phyloP scores from a whole-genome alignment of 108 stramenopile species.

The Skeletonema grethae region DNA sequence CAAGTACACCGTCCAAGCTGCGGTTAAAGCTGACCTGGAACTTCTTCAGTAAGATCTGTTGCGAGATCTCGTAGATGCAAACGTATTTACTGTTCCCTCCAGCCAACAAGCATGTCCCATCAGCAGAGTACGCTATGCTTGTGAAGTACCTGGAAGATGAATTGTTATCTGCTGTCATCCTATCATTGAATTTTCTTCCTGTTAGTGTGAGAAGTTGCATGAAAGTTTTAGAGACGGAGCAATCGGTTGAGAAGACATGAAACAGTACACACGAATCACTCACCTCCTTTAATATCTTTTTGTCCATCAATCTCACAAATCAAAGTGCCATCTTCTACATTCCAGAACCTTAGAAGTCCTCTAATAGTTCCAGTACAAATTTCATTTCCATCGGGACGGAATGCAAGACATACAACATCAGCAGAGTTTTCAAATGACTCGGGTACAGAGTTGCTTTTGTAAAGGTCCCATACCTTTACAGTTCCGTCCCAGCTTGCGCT shows the following conservation, averaged over 20 bases:
- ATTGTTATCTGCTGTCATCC: constrained; percentile 89
- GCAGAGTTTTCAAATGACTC: constrained; percentile 92
- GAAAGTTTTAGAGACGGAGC: not conserved
- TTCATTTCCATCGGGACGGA: constrained; percentile 95
- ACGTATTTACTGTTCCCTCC: constrained; percentile 98
- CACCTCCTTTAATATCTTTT: constrained; percentile 87
- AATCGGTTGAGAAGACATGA: not conserved
- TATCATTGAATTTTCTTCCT: constrained; percentile 87
- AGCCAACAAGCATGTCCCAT: constrained; percentile 94
- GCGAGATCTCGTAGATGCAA: constrained; percentile 95
- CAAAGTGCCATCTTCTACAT: constrained; percentile 82
- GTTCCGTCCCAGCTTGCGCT: constrained; percentile 98
- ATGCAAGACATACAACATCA: constrained; percentile 95
- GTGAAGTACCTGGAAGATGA: constrained; percentile 93
- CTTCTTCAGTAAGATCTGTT: constrained; percentile 95
- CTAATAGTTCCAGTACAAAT: constrained; percentile 92
- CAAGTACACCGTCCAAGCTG: constrained; percentile 87
- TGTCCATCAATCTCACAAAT: constrained; percentile 89
- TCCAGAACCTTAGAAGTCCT: constrained; percentile 94
- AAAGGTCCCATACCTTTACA: constrained; percentile 97
- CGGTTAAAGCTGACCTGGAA: constrained; percentile 98
- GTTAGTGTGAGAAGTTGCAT: not conserved
- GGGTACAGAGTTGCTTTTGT: constrained; percentile 79
- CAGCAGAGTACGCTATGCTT: constrained; percentile 94
- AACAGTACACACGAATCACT: constrained; percentile 2